Conservation (phyloP, 768 basidiomycete genomes). For the Lyophyllum atratum region DNA sequence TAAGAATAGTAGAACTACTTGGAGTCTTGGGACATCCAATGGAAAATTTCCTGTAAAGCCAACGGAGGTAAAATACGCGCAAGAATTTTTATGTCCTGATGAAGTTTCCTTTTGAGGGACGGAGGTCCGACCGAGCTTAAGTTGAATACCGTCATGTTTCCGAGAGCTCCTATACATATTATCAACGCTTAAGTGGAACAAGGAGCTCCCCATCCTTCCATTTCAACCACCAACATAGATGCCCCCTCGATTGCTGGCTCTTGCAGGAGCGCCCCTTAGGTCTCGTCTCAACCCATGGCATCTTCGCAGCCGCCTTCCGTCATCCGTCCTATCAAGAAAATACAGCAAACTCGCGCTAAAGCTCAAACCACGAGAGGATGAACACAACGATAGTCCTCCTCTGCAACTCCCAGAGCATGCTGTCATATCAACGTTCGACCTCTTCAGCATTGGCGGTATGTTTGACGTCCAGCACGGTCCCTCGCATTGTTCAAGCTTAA, state of each 20-base stretch:
- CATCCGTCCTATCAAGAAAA: neutral
- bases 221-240: neutral
- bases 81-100: neutral
- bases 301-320: neutral
- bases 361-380: conserved; percentile 7
- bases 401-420: conserved; percentile 69
- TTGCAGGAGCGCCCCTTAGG: conserved; percentile 8
- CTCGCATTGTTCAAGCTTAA: conserved; percentile 21
- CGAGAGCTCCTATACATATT: conserved; percentile 15
- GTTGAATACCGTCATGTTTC: conserved; percentile 22
- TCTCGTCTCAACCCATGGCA: conserved; percentile 3
- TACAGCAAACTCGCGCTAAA: conserved; percentile 11
- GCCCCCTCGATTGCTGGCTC: conserved; percentile 7
- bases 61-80: neutral
- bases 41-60: neutral
- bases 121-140: conserved; percentile 15
- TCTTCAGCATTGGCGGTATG: conserved; percentile 86
- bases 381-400: conserved; percentile 4
- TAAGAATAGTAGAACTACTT: neutral
- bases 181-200: neutral
- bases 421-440: conserved; percentile 90
- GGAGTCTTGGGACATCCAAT: neutral
- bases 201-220: neutral
- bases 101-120: conserved; percentile 12
- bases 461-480: neutral